Base-by-base conservation (phyloP, 805 yeast genomes). In the Myxozyma monticola region DNA sequence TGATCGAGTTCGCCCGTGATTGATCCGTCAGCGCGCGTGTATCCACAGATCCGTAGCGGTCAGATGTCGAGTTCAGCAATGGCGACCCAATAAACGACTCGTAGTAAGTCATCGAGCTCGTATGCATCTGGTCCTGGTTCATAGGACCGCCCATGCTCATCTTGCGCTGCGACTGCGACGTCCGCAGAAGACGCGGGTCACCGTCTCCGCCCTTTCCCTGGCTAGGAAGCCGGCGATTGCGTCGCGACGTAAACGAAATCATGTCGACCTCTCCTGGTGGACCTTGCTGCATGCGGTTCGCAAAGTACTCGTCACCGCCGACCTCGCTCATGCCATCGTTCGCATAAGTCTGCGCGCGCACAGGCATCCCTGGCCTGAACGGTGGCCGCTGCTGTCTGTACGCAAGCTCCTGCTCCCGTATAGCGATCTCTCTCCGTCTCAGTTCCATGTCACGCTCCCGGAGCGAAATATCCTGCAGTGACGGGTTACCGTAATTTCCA, bases 1-100 rank as follows among this genome's bases (percentile, higher is more conserved):
- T 33, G 45, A 54, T 43, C n/a, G 56, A 49, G 36, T 46, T 54
- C 18, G 57, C 38, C 1, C 59, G 57, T 7, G 58, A 54, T n/a
- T 48, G 58, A 34, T 51, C 56, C 5, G 57, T 35, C 39, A 54
- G 40, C 10, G 42, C 43, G 9, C 49, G 49, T 8, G 53, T 45
- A 34, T 54, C 59, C 26, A 54, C 59, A 4, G 28, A 37, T 4
- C 40, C 43, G 20, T 54, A 54, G 7, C 59, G 48, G 26, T 54
- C 59, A 17, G 59, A 54, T 6, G 59, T 54, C 40, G 46, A 51
- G 20, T 33, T 31, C n/a, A 41, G 36, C 36, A 54, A 26, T 24
- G 57, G 53, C 3, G 56, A 45, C 12, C 45, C 58, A 24, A 42
- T 46, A 15, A 54, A 42, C 2, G 57, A 33, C 21, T 47, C 56